phyloP scores from a whole-genome alignment of 148 eudicot species.

The Pouteria glomerata region DNA sequence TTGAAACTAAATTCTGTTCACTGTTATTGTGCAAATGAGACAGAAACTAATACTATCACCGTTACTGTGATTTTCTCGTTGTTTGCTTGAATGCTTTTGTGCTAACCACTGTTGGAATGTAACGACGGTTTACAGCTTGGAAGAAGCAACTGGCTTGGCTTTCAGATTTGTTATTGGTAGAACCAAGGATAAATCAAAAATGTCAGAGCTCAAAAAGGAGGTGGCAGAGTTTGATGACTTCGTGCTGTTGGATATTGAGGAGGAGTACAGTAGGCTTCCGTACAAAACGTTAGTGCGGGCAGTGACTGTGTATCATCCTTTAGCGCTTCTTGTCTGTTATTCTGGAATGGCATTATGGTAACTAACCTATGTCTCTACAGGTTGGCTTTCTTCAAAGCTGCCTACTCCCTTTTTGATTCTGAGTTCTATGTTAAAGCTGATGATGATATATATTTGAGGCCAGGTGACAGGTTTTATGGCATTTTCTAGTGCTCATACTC shows the following conservation, averaged over 20 bases:
- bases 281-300: conserved; percentile 88
- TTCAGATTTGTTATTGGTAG: conserved; percentile 89
- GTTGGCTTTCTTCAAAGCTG: conserved; percentile 92
- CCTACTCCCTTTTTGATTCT: conserved; percentile 70
- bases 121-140: conserved; percentile 55
- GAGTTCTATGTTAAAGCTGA: conserved; percentile 95
- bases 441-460: conserved; percentile 89
- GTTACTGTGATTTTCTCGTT: neutral
- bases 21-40: neutral
- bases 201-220: conserved; percentile 78
- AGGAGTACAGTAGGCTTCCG: conserved; percentile 95
- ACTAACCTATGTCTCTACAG: conserved; percentile 34
- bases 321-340: conserved; percentile 7
- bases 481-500: neutral
- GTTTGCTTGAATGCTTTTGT: conserved; percentile 6
- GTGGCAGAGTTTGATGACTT: conserved; percentile 78
- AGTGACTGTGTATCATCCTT: conserved; percentile 11
- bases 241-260: conserved; percentile 78
- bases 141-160: conserved; percentile 94
- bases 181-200: conserved; percentile 61
- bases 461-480: conserved; percentile 44
- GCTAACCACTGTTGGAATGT: conserved; percentile 12
- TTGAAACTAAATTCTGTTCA: neutral
- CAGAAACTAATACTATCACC: neutral
- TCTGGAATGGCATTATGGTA: conserved; percentile 12